A percentile compares a stretch with the other conserved stretches of the same genome.
Conservation (phyloP, 2,329 filamentous ascomycete species). For the Aspergillus intermedius region DNA sequence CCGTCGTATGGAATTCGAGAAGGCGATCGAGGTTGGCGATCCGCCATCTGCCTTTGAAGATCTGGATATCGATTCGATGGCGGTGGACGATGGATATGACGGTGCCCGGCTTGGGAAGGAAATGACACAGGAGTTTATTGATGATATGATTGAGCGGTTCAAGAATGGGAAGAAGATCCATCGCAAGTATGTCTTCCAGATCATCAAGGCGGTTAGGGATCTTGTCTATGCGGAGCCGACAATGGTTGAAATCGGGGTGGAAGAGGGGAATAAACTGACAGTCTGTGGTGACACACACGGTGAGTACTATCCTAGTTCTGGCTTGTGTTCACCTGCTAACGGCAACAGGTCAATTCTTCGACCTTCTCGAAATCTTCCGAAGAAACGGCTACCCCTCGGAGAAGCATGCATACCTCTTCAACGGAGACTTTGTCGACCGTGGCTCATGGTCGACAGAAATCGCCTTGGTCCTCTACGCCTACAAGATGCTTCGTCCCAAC, state of each 20-base stretch:
- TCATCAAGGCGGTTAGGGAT: conserved; percentile 81
- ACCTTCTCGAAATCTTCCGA: conserved; percentile 91
- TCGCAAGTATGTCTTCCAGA: conserved; percentile 96
- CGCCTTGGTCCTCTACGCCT: conserved; percentile 83
- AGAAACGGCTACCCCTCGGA: conserved; percentile 79
- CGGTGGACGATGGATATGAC: conserved; percentile 77
- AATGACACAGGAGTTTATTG: conserved; percentile 96
- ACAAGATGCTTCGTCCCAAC: conserved; percentile 88
- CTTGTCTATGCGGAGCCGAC: conserved; percentile 88
- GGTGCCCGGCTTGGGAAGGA: conserved; percentile 66
- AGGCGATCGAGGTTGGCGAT: conserved; percentile 88
- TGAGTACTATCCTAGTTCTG: conserved; percentile 30
- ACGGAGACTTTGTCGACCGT: conserved; percentile 96
- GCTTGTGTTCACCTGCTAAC: conserved; percentile 1
- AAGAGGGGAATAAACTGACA: conserved; percentile 71
- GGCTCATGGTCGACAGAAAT: conserved; percentile 99
- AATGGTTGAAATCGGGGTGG: conserved; percentile 89
- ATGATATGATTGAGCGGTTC: conserved; percentile 95
- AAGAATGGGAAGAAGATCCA: conserved; percentile 93
- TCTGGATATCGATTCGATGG: conserved; percentile 78
- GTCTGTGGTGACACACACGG: conserved; percentile 97
- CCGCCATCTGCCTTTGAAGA: conserved; percentile 88
- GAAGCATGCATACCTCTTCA: conserved; percentile 92
- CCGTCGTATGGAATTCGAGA: conserved; percentile 84
- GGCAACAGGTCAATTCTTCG: conserved; percentile 83